Percentiles rank a stretch among this genome's conserved stretches.
Evolutionary conservation across 2,329 filamentous ascomycete species (phyloP).

Genomic region (Ascochyta viciae-villosae): DNA sequence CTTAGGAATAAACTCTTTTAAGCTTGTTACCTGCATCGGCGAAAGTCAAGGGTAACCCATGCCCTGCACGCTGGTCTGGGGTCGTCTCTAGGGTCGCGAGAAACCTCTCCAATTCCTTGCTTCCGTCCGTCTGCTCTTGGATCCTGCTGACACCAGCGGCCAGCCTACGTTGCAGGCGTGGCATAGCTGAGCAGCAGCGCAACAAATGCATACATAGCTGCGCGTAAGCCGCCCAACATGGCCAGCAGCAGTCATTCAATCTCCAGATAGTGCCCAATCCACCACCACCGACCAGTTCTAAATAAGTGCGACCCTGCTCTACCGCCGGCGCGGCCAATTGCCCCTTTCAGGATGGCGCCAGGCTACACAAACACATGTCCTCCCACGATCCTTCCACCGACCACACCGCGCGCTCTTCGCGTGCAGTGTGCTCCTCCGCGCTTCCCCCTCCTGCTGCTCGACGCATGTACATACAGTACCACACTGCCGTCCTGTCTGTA

Average conservation of each 20-base stretch:
- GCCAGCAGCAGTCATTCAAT: neutral
- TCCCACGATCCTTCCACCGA: slow-evolving; percentile 17
- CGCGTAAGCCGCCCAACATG: slow-evolving; percentile 9
- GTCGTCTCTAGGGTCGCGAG: slow-evolving; percentile 26
- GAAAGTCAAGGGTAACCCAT: slow-evolving; percentile 9
- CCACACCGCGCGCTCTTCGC: slow-evolving; percentile 21
- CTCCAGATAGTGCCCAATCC: slow-evolving; percentile 13
- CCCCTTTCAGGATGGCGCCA: slow-evolving; percentile 20
- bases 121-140: neutral
- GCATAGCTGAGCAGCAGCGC: slow-evolving; percentile 6
- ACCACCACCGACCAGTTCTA: slow-evolving; percentile 26
- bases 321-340: slow-evolving; percentile 24
- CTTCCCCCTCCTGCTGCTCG: neutral
- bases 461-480: neutral
- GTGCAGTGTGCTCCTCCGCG: neutral
- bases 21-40: slow-evolving; percentile 26
- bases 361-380: slow-evolving; percentile 36
- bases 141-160: slow-evolving; percentile 1
- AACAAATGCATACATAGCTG: slow-evolving; percentile 5
- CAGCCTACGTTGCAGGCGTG: neutral
- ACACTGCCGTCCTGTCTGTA: neutral
- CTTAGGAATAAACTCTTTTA: slow-evolving; percentile 44
- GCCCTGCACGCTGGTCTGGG: slow-evolving; percentile 26
- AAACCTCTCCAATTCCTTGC: slow-evolving; percentile 21
- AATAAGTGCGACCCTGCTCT: slow-evolving; percentile 32